Evolutionary conservation across 192 early-diverging fungal species (phyloP).

Genomic region (Coemansia javaensis): DNA sequence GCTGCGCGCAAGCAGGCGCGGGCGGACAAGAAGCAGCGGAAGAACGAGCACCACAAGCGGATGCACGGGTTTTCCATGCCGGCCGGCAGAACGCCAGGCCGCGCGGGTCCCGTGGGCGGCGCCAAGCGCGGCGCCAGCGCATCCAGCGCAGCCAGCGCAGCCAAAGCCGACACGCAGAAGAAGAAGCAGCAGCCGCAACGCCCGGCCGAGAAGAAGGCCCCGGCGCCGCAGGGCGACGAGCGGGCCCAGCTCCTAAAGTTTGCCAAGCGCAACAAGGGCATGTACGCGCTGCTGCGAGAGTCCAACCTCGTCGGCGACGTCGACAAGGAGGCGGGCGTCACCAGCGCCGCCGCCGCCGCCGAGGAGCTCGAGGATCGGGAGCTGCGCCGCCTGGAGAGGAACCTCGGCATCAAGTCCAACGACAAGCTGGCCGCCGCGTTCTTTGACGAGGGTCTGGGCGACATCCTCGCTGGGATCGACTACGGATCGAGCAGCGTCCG

Average conservation of each 20-base stretch:
- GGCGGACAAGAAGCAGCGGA: slow-evolving; percentile 48
- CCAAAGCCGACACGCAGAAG: slow-evolving; percentile 1
- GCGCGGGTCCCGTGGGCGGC: too few relatives aligned
- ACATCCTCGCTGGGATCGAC: slow-evolving; percentile 28
- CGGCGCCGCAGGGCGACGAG: slow-evolving; percentile 20
- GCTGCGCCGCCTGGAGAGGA: slow-evolving; percentile 46
- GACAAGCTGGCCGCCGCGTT: slow-evolving; percentile 40
- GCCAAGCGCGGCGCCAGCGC: neutral
- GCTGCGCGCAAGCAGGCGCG: slow-evolving; percentile 47
- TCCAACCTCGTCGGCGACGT: slow-evolving; percentile 44
- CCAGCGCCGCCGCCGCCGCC: slow-evolving; percentile 1
- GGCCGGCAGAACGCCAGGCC: too few relatives aligned
- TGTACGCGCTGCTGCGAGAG: slow-evolving; percentile 49
- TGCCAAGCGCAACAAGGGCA: slow-evolving; percentile 51
- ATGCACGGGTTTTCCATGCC: slow-evolving; percentile 8
- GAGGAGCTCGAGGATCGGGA: slow-evolving; percentile 50
- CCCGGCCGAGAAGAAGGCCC: neutral
- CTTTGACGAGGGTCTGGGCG: slow-evolving; percentile 45
- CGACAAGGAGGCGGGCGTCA: slow-evolving; percentile 27
- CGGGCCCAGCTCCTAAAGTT: slow-evolving; percentile 43
- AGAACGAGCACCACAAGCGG: slow-evolving; percentile 23
- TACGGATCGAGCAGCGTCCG: slow-evolving; percentile 34
- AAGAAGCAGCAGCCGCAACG: neutral
- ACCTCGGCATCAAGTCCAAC: slow-evolving; percentile 48
- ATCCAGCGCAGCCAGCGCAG: neutral